Evolutionary conservation across 2,329 filamentous ascomycete genomes (phyloP).

Genomic region (Aureobasidium namibiae): DNA sequence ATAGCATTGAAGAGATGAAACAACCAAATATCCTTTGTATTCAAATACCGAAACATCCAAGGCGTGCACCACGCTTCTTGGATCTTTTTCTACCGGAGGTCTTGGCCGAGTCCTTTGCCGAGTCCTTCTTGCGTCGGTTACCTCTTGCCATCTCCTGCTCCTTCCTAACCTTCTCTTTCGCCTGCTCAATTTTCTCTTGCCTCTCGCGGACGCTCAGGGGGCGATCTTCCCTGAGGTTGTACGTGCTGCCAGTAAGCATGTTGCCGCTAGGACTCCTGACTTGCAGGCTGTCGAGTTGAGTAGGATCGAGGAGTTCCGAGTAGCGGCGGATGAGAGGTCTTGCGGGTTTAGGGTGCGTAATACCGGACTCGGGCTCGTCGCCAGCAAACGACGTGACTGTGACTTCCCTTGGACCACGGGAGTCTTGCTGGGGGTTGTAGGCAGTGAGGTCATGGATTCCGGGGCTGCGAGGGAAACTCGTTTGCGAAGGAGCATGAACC

Average conservation of each 20-base stretch:
- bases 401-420: not conserved
- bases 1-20: not conserved
- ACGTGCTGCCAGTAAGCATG: conserved; percentile 20
- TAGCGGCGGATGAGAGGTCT: conserved; percentile 18
- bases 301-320: conserved; percentile 24
- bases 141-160: not conserved
- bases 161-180: not conserved
- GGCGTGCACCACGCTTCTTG: not conserved
- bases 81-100: not conserved
- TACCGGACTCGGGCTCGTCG: not conserved
- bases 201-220: conserved; percentile 29
- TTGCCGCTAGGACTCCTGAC: conserved; percentile 27
- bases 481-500: not conserved
- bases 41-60: conserved; percentile 7
- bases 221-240: conserved; percentile 21
- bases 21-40: not conserved
- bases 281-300: conserved; percentile 18
- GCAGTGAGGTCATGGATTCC: not conserved
- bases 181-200: conserved; percentile 24
- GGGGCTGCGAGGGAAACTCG: conserved; percentile 1
- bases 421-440: not conserved
- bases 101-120: not conserved
- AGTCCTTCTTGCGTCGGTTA: not conserved
- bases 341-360: conserved; percentile 19
- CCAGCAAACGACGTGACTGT: not conserved